Base-by-base conservation (phyloP, 2,329 filamentous ascomycete genomes). In the Dothistroma septosporum region DNA sequence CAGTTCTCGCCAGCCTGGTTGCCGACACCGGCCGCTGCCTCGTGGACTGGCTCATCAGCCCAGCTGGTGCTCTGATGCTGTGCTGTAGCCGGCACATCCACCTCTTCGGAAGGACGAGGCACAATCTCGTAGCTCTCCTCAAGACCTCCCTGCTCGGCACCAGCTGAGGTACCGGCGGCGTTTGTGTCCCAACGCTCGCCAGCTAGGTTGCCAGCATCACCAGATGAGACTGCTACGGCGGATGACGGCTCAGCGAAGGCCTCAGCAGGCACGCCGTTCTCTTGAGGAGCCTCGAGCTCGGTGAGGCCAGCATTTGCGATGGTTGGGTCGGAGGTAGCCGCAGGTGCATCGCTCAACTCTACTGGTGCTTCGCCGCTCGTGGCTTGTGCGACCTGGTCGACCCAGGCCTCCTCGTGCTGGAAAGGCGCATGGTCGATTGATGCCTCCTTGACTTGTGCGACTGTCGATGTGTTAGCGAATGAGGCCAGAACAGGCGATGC, bases 111-210 rank as follows among this genome's bases (percentile, higher is more conserved):
- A 70, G 92, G 85, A 59, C 88, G 85, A 55, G 90, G 85, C 49
- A 90, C 80, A 73, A 91, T 85, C 62, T 95, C 88, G 85, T 90
- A 94, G 57, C 82, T 83, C 66, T 92, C 89, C 31, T 81, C 78
- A 47, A 81, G 72, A 24, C 81, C 78, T 58, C 80, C 77, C 58
- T 81, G 78, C 54, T 79, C 77, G 22, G 80, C 77, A 16, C 75
- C 77, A 47, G 74, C 73, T 53, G 76, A 73, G 61, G 80, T 78
- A 16, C 65, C 65, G 48, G 61, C 61, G 53, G 79, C 77, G 63
- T 80, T 78, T 55, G 80, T 78, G 67, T 90, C 87, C 87, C 86
- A 90, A 66, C 87, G 84, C 64, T 81, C 83, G 71, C 86, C 87
- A 31, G 87, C 86, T 44, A 74, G 72, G 64, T 82, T 82, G 50